A percentile compares a stretch with the other conserved stretches of the same genome.
These are phyloP conservation scores for Termitomyces sp. DNA, from an alignment of 768 basidiomycete genomes.

Conservation along the genomic window DNA sequence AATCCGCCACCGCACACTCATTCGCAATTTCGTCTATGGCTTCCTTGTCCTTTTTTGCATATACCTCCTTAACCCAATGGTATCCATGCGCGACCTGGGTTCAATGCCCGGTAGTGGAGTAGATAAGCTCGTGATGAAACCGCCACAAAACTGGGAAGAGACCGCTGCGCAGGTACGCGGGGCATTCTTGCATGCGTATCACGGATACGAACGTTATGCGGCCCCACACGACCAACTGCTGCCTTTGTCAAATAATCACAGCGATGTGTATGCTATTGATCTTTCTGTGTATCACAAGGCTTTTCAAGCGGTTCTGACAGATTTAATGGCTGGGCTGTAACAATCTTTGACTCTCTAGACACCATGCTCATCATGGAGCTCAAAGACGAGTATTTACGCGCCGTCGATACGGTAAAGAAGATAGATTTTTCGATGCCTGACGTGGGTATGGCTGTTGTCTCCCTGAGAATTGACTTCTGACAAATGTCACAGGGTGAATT, in stretches of 20 bases:
- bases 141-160: conserved; percentile 39
- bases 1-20: conserved; percentile 19
- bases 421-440: conserved; percentile 42
- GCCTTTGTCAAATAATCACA: conserved; percentile 40
- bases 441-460: conserved; percentile 22
- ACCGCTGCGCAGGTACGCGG: conserved; percentile 51
- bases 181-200: conserved; percentile 65
- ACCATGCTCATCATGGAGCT: conserved; percentile 82
- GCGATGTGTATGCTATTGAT: conserved; percentile 42
- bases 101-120: conserved; percentile 1
- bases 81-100: conserved; percentile 4
- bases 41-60: conserved; percentile 19
- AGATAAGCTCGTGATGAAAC: conserved; percentile 10
- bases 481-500: conserved; percentile 18
- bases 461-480: not conserved
- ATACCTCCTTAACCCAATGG: conserved; percentile 21
- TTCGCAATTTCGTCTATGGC: conserved; percentile 26
- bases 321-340: conserved; percentile 79
- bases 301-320: conserved; percentile 24
- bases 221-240: conserved; percentile 57
- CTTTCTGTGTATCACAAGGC: not conserved
- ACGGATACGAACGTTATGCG: conserved; percentile 57
- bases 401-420: conserved; percentile 45
- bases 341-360: conserved; percentile 77
- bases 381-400: conserved; percentile 60